Evolutionary conservation across 139 green algal species (phyloP), one percentile per base, ranked within the genome.

Genomic region (Desmodesmus armatus): DNA sequence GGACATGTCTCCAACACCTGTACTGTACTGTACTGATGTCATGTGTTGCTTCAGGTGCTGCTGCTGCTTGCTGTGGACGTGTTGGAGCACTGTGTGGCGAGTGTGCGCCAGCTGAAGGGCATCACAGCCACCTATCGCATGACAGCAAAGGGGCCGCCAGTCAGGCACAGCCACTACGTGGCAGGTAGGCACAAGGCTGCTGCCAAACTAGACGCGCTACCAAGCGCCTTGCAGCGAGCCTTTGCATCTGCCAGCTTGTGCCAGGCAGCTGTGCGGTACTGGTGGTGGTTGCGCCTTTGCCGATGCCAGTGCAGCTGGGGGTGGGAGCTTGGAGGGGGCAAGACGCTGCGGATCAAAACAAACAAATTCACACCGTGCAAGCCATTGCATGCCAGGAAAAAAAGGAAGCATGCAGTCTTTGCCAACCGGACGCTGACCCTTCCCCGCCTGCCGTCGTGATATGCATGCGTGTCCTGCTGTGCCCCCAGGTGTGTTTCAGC

Each of bases 81-180:
- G 25, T 73, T 79, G 11, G 88, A 93, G 76, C 71, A 31, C 13
- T 96, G 91, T 60, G 73, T 90, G 17, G 83, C 81, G 25, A 83
- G 93, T 39, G 87, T 96, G 60, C 90, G 91, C 83, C 96, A 99
- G 90, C 88, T 99, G 66, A 93, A 96, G 49, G 96, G 96, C 84
- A 98, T 99, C 86, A 97, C 96, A 3, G 94, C 96, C 2, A 97
- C 94, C 1, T 99, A 98, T 91, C 91, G 96, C 58, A 98, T 99
- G 94, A 98, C 96, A 19, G 91, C 90, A 40, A 95, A 96, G 84
- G 93, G 92, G 1, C 85, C 90, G 62, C 96, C 96, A 55, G 95
- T 88, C 21, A 89, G 93, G 5, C 92, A 96, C 65, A 94, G 88
- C 11, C 96, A 96, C 79, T 99, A 98, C 80, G 96, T 97, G 7